A percentile compares a stretch with the other conserved stretches of the same genome.
Evolutionary conservation across 2,329 filamentous ascomycete species (phyloP).

Genomic region (Cytospora mali): DNA sequence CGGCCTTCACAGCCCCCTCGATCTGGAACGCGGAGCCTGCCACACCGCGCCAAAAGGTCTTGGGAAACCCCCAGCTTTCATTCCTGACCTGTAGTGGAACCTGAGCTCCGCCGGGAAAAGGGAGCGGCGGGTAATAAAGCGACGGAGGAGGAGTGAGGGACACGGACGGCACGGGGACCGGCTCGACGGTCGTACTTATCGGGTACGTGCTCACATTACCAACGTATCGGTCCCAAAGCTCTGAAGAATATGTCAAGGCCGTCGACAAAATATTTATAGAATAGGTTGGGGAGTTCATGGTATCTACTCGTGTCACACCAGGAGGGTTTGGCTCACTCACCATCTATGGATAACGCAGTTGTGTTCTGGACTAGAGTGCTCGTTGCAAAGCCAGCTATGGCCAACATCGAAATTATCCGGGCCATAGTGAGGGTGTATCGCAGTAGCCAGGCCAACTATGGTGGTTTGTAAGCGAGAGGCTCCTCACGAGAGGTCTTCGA

Average conservation of each 20-base stretch:
- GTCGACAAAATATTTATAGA: not conserved
- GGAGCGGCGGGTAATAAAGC: constrained; percentile 8
- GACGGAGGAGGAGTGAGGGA: constrained; percentile 14
- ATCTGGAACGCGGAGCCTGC: constrained; percentile 8
- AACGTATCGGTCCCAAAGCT: constrained; percentile 14
- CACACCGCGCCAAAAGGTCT: constrained; percentile 11
- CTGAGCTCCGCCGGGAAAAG: constrained; percentile 4
- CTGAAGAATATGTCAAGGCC: not conserved
- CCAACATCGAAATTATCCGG: not conserved
- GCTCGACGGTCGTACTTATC: constrained; percentile 1
- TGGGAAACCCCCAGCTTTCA: constrained; percentile 14
- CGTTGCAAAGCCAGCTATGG: not conserved
- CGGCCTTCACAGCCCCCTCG: constrained; percentile 15
- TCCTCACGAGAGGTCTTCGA: not conserved
- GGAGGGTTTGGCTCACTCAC: constrained; percentile 5
- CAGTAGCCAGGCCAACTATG: not conserved
- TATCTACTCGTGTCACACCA: not conserved
- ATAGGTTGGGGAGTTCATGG: not conserved
- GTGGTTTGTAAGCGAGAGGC: not conserved
- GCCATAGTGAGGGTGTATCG: not conserved
- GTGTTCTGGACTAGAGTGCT: not conserved
- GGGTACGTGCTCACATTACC: constrained; percentile 7
- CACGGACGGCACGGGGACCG: constrained; percentile 3
- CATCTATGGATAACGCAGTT: not conserved
- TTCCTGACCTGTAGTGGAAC: constrained; percentile 4